Base-by-base conservation (phyloP, 305 asterid species). In the Fraxinus ornus region DNA sequence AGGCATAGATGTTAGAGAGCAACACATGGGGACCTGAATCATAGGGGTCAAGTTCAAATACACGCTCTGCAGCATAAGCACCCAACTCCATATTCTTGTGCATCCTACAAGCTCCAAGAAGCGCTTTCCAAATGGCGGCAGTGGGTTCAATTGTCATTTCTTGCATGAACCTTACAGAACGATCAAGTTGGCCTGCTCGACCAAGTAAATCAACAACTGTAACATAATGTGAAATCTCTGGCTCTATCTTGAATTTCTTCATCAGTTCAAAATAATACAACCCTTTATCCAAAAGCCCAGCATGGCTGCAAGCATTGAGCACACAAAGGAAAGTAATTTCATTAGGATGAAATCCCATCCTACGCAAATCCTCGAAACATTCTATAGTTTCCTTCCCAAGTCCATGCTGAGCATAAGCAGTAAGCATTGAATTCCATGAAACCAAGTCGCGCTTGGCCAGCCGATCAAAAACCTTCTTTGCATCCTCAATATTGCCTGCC, bases 91-190 rank as follows among this genome's bases (percentile, higher is more conserved):
- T 86, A 49, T 95, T 91, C 85, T 88, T 92, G 78, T 95, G 95
- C 94, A 90, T 91, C 83, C 97, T 88, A 84, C 97, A 93, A 79
- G 99, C 98, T 79, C 98, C 97, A 60, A 95, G 96, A 88, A 95
- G 80, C 28, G 97, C 95, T 87, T 91, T 93, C 99, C 99, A 94
- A 75, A 90, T 72, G 5, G 89, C 92, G 22, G 97, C 95, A 7
- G 89, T 90, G 55, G 97, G 97, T 80, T 80, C 49, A 70, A 91
- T 91, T 2, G 86, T 88, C 95, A 95, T 94, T 57, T 87, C 93
- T 33, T 78, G 80, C 6, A 92, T 92, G 86, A 93, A 92, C 55
- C 70, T 87, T 83, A 81, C 82, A 28, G 99, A 98, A 33, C 84
- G 89, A 68, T 87, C 89, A 36, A 93, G 91, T 62, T 90, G 89